Conservation (phyloP, 2,329 filamentous ascomycete species). For the Colletotrichum sidae region DNA sequence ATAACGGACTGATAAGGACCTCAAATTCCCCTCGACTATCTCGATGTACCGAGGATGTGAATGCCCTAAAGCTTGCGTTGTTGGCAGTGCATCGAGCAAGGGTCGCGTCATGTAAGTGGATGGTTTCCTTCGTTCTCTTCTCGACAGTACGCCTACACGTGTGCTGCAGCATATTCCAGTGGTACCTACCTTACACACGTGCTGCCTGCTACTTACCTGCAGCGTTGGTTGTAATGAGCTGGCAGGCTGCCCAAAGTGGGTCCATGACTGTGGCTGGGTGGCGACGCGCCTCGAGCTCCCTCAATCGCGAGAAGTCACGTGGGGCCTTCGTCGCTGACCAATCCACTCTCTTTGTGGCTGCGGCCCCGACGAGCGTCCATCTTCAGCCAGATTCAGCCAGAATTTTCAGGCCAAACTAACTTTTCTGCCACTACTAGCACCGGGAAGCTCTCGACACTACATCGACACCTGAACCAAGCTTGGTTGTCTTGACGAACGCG, state of each 20-base stretch:
- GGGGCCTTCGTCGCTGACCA: neutral
- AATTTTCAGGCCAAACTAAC: slow-evolving; percentile 35
- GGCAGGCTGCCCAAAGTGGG: slow-evolving; percentile 6
- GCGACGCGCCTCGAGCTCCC: neutral
- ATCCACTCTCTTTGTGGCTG: slow-evolving; percentile 13
- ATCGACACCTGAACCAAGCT: slow-evolving; percentile 11
- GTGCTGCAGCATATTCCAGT: slow-evolving; percentile 3
- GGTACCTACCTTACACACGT: too few species aligned
- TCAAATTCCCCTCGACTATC: slow-evolving; percentile 4
- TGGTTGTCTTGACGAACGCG: slow-evolving; percentile 14
- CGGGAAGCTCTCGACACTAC: slow-evolving; percentile 12
- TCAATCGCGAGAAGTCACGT: slow-evolving; percentile 16
- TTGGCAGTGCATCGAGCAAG: slow-evolving; percentile 9
- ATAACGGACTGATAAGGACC: slow-evolving; percentile 7
- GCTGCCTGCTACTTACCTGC: too few species aligned
- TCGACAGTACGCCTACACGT: slow-evolving; percentile 1
- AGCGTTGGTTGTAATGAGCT: too few species aligned
- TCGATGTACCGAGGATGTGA: slow-evolving; percentile 3
- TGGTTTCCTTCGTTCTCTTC: slow-evolving; percentile 27
- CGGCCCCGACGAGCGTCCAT: slow-evolving; percentile 14
- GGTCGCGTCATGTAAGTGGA: slow-evolving; percentile 1
- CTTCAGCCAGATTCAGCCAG: slow-evolving; percentile 23
- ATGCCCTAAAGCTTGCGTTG: neutral
- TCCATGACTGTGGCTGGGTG: slow-evolving; percentile 10
- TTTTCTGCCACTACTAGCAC: slow-evolving; percentile 32